Conservation (phyloP, 768 basidiomycete genomes). For the Russula sp. region DNA sequence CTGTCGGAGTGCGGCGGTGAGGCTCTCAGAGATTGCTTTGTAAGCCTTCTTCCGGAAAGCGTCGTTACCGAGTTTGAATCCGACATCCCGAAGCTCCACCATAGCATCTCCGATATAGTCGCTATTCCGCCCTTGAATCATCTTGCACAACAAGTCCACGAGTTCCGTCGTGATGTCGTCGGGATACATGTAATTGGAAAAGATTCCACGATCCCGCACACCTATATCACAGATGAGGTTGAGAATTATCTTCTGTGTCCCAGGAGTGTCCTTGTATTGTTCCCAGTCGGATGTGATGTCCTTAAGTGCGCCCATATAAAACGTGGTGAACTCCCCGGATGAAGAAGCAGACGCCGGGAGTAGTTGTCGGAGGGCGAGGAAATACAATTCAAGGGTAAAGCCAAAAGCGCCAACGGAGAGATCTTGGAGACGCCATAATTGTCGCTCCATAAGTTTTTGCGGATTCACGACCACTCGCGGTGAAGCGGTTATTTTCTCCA, state of each 20-base stretch:
- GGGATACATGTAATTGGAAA: neutral
- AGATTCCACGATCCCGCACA: neutral
- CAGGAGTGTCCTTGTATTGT: neutral
- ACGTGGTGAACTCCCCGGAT: neutral
- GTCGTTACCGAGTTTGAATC: neutral
- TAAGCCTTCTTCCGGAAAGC: neutral
- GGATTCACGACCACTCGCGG: neutral
- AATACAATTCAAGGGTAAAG: constrained; percentile 3
- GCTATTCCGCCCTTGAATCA: neutral
- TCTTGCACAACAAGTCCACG: neutral
- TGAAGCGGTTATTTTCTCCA: neutral
- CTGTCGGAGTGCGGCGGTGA: too few relatives aligned
- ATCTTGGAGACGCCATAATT: constrained; percentile 10
- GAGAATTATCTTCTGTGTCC: constrained; percentile 2
- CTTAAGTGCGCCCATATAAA: neutral
- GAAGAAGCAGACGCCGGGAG: neutral
- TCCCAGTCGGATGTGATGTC: constrained; percentile 11
- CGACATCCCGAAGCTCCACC: neutral
- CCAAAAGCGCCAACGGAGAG: neutral
- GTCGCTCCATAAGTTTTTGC: constrained; percentile 1
- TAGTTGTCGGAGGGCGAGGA: neutral
- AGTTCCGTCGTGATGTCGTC: neutral
- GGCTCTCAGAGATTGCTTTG: too few relatives aligned
- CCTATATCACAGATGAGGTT: constrained; percentile 11
- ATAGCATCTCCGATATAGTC: neutral